Conservation (phyloP, 306 rosid species). For the Prunus mume region DNA sequence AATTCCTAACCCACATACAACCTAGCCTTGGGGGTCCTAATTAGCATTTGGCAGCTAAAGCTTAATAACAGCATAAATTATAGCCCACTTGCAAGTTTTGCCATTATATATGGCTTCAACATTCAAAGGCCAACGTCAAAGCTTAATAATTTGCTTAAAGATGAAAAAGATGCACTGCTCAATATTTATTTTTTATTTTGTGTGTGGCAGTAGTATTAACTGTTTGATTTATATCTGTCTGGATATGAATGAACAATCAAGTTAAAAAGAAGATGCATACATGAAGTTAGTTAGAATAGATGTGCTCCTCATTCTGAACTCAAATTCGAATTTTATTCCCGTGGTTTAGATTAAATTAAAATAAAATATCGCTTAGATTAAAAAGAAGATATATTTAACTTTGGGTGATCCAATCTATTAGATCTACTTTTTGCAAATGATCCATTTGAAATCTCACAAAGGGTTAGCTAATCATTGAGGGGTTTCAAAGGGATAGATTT, state of each 20-base stretch:
- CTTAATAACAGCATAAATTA: background rate
- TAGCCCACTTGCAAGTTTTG: background rate
- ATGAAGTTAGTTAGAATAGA: no score
- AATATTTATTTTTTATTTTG: background rate
- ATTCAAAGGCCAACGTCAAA: background rate
- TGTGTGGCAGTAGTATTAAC: background rate
- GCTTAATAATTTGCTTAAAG: background rate
- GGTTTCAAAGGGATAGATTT: background rate
- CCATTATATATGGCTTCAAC: background rate
- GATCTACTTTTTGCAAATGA: background rate
- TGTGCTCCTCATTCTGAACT: fast-evolving
- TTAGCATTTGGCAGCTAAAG: background rate
- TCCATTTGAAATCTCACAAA: constrained; percentile 1
- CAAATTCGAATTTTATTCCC: fast-evolving
- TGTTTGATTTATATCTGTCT: background rate
- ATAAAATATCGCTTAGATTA: no score
- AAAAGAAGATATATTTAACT: background rate
- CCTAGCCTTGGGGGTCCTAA: background rate
- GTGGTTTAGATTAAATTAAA: no score
- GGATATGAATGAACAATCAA: no score
- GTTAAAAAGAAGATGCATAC: no score
- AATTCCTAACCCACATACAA: background rate
- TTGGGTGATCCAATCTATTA: background rate
- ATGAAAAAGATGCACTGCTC: background rate
- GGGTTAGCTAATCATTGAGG: background rate